Percentiles rank a stretch among this genome's conserved stretches.
phyloP scores from a whole-genome alignment of 495 filamentous ascomycete genomes.

The Pseudevernia furfuracea region DNA sequence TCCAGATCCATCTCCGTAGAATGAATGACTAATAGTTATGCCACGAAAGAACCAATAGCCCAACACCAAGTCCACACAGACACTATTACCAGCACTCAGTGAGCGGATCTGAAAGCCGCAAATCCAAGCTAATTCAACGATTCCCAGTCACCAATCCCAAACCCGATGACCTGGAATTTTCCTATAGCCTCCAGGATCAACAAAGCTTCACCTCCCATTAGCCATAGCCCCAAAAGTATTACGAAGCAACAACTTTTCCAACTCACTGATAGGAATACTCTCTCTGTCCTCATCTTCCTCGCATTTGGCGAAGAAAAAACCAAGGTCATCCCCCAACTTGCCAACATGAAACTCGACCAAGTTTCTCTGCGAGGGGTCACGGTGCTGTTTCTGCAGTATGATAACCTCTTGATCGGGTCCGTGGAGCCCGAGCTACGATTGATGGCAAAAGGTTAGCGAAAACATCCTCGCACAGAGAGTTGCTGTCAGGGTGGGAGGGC shows the following conservation, averaged over 20 bases:
- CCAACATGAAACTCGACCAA: not conserved
- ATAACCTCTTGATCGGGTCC: not conserved
- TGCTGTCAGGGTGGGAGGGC: too few relatives aligned
- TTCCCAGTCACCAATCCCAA: not conserved
- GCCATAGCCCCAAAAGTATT: too few relatives aligned
- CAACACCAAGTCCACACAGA: too few relatives aligned
- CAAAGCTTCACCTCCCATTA: not conserved
- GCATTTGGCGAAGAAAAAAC: not conserved
- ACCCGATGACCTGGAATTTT: not conserved
- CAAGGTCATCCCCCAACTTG: not conserved
- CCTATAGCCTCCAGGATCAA: not conserved
- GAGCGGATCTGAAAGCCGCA: too few relatives aligned
- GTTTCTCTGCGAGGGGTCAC: not conserved
- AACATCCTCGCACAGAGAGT: too few relatives aligned
- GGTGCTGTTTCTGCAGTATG: not conserved
- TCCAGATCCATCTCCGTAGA: too few relatives aligned
- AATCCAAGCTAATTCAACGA: not conserved
- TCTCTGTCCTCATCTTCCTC: not conserved
- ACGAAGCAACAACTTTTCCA: too few relatives aligned
- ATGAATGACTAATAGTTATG: too few relatives aligned
- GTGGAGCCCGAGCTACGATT: not conserved
- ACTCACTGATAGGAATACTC: not conserved
- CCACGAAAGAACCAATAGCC: too few relatives aligned
- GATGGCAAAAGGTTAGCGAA: too few relatives aligned
- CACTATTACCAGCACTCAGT: too few relatives aligned